Conservation (phyloP, 2,329 filamentous ascomycete genomes). For the Plenodomus biglobosus region DNA sequence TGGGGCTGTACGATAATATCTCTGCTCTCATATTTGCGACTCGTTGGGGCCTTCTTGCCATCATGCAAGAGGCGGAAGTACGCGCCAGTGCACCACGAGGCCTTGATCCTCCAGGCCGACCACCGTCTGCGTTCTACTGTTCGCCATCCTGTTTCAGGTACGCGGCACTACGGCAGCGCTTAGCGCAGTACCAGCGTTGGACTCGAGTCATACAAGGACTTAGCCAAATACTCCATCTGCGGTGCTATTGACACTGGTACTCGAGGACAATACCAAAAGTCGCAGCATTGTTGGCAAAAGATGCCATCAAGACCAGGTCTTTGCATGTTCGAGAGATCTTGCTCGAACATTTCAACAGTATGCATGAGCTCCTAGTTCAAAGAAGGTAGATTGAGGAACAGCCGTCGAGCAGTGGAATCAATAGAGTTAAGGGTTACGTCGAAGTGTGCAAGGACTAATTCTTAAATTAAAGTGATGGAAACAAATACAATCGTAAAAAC, state of each 20-base stretch:
- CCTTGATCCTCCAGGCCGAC: background rate
- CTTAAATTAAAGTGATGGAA: background rate
- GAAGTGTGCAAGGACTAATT: constrained; percentile 40
- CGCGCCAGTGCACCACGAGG: background rate
- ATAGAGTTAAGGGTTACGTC: constrained; percentile 41
- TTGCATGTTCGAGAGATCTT: constrained; percentile 45
- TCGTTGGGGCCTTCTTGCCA: background rate
- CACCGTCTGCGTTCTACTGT: background rate
- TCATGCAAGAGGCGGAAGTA: background rate
- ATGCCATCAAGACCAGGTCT: constrained; percentile 17
- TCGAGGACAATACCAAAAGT: constrained; percentile 29
- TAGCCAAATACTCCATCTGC: constrained; percentile 30
- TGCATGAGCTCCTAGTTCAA: constrained; percentile 46
- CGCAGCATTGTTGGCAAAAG: constrained; percentile 30
- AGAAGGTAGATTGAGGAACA: constrained; percentile 48
- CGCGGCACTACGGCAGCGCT: constrained; percentile 9
- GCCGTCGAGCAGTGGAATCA: constrained; percentile 44
- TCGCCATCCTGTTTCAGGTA: constrained; percentile 12
- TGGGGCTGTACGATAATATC: background rate
- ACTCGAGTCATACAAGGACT: constrained; percentile 28
- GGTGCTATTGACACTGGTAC: constrained; percentile 23
- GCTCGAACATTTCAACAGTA: constrained; percentile 42
- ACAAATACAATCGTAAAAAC: background rate
- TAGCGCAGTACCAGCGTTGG: constrained; percentile 20
- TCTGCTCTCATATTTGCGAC: background rate